Evolutionary conservation across 495 filamentous ascomycete species (phyloP), one percentile per base, ranked within the genome.

Genomic region (Penicillium ochrochloron): DNA sequence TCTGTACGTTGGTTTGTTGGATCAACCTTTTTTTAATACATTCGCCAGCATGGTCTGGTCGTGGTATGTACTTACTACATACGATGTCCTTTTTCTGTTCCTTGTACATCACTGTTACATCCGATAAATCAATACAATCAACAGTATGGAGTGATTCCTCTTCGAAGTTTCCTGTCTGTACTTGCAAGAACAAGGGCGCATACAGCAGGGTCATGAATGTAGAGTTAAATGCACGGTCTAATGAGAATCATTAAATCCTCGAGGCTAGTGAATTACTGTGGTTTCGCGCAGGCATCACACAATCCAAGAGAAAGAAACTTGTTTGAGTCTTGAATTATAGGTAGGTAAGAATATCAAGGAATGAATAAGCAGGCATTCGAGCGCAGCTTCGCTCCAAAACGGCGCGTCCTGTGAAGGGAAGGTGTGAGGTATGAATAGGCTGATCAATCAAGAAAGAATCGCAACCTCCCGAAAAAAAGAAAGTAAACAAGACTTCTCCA

Each of bases 11-110:
- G 42, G 17, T 29, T 35, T 62, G 42, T 57, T 48, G 48, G 41
- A 14, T 31, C 39, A 2, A 15, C 5, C 21, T 57, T 46, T 29
- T 35, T 29, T 35, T 59, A 35, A 59, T 48, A 29, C 50, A 42
- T 50, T 27, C 15, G 21, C 57, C 57, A 50, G 57, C 57, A 44
- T 23, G 41, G 57, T 59, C 57, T 59, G 57, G 19, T 50, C 42
- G 29, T 12, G 42, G 41, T 27, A 35, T 50, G 53, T 56, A 31
- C 44, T 48, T 56, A 31, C 19, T 48, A 17, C 21, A 44, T 46
- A 44, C 57, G 41, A 46, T 33, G 19, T 42, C 29, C 12, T 58
- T 58, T 54, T 59, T 59, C 21, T 59, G 17, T 50, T 50, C 23
- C 29, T 34, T 59, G 57, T 50, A 59, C 57, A 59, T 48, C 25